Evolutionary conservation across 208 protist genomes (phyloP), one percentile per base, ranked within the genome.

Genomic region (Phytomonas sp.): DNA sequence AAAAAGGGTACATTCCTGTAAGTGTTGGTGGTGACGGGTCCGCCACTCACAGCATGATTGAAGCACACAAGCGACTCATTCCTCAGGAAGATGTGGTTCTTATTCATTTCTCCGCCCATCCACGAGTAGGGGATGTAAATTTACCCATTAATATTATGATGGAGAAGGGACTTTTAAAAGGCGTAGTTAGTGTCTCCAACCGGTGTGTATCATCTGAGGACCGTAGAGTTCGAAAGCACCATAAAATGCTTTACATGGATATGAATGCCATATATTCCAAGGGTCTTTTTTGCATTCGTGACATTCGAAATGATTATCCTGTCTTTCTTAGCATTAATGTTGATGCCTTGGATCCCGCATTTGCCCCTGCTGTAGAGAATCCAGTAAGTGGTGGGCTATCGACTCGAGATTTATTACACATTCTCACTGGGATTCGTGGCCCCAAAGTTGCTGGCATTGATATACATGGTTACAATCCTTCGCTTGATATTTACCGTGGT

Each of bases 231-330:
- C 84, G 89, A 13, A 95, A 92, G 67, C 72, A 88, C 43, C 71
- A 95, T 68, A 86, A 89, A 69, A 82, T 88, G 51, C 81, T 92
- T 70, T 95, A 95, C 75, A 92, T 92, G 87, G 89, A 95, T 67
- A 86, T 92, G 74, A 84, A 91, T 37, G 89, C 84, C n/a, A 91
- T 95, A 66, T 95, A 87, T 66, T 78, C 84, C 2, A 95, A 95
- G 56, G 87, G 87, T 0, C 63, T 91, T 4, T 92, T 92, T 68
- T 91, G 86, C 75, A 88, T 95, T 68, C 81, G 86, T 20, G 89
- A 95, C 70, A 91, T 95, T 62, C 73, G 87, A 36, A 95, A 95
- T 72, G 86, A 92, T 74, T 95, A 85, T 65, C 85, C 85, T 7
- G 85, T 95, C 20, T 92, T 92, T 68, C 78, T 95, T 60, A 89